These are phyloP conservation scores for Leptographium radiaticola DNA, from an alignment of 2,329 filamentous ascomycete genomes.

Conservation along the genomic window DNA sequence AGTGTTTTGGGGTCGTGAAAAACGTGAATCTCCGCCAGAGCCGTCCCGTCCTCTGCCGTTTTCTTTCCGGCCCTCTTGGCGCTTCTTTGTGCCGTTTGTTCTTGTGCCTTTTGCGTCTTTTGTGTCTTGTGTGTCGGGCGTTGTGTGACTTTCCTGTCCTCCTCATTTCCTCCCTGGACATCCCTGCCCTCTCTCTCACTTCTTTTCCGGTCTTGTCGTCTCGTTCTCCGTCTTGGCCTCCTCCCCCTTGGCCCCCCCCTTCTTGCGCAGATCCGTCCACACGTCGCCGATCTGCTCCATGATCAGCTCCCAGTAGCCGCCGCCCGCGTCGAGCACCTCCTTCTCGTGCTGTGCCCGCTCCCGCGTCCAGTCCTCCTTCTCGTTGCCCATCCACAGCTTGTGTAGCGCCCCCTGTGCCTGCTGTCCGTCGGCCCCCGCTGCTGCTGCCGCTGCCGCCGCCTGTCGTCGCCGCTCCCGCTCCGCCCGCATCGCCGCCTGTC, in stretches of 20 bases:
- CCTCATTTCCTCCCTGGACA: background rate
- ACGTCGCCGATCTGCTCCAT: conserved; percentile 44
- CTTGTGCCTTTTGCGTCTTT: no score
- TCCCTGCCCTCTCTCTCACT: background rate
- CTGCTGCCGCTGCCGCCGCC: conserved; percentile 3
- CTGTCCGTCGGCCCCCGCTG: background rate
- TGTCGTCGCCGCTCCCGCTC: conserved; percentile 26
- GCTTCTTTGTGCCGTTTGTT: background rate
- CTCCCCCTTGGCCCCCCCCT: conserved; percentile 13
- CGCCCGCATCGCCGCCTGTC: conserved; percentile 33
- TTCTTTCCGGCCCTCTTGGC: no score
- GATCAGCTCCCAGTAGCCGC: conserved; percentile 43
- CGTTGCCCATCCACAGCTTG: conserved; percentile 45
- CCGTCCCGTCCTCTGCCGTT: no score
- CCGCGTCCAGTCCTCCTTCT: conserved; percentile 35
- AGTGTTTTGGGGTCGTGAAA: background rate
- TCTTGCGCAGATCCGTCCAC: conserved; percentile 10
- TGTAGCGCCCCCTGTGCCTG: conserved; percentile 18
- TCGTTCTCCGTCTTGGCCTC: background rate
- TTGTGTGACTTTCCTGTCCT: background rate
- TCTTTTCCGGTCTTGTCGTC: background rate
- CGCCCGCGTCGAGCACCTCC: conserved; percentile 40
- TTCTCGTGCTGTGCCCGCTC: conserved; percentile 24
- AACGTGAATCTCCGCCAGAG: background rate
- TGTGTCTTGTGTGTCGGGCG: no score